phyloP scores from a whole-genome alignment of 257 asterid genomes.

The Ballota nigra region DNA sequence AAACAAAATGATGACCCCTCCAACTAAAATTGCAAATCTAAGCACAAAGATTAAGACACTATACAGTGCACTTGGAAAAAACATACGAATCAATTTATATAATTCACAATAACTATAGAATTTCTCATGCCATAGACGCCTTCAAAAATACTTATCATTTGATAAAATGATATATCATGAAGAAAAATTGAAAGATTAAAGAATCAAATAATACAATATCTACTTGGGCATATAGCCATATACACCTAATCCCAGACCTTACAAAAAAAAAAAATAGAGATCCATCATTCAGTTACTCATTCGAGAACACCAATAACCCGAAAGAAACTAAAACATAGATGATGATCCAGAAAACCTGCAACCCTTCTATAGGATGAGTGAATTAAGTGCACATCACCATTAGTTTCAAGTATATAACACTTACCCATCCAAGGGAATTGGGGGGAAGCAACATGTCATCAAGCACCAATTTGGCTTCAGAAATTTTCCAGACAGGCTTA shows the following conservation, averaged over 20 bases:
- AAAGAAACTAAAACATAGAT: constrained; percentile 5
- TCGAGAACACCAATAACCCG: neutral
- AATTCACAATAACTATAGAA: neutral
- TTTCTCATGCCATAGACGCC: neutral
- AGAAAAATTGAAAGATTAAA: neutral
- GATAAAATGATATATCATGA: neutral
- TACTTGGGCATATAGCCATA: neutral
- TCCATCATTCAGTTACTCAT: neutral
- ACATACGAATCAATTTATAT: neutral
- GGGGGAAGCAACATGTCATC: constrained; percentile 95
- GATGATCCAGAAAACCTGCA: neutral
- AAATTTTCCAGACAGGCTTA: constrained; percentile 79
- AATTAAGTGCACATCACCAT: neutral
- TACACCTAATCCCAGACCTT: constrained; percentile 13
- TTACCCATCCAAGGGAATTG: constrained; percentile 95
- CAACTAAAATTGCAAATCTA: neutral
- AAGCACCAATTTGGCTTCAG: constrained; percentile 91
- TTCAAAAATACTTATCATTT: neutral
- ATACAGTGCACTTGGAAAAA: neutral
- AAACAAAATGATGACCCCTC: neutral
- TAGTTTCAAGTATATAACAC: constrained; percentile 25
- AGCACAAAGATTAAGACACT: neutral
- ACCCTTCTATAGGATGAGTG: constrained; percentile 3
- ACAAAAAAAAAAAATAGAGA: neutral
- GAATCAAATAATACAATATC: constrained; percentile 19